Base-by-base conservation (phyloP, 495 filamentous ascomycete genomes). In the Penicillium cosmopolitanum region DNA sequence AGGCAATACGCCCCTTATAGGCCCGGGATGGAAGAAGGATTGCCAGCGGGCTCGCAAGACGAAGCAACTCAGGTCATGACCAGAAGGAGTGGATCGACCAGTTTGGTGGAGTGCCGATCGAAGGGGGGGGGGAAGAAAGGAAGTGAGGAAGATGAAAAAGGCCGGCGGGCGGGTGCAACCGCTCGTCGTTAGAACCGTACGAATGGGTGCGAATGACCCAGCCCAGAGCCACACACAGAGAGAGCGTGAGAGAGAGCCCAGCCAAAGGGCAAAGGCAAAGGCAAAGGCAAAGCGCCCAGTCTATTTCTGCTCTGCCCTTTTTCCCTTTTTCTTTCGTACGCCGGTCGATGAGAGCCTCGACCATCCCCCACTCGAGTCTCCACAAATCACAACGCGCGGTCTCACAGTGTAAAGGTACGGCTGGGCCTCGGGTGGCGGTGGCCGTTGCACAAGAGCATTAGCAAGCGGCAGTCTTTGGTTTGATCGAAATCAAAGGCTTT, bases 311-410 rank as follows among this genome's bases (percentile, higher is more conserved):
- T 16, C 44, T 61, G 12, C 47, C 16, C 38, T 47, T 51, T 46
- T 51, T 47, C 34, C 54, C 48, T 46, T 51, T 47, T 28, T 53
- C 12, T 42, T 25, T 52, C 59, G 19, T 48, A 44, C 50, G 51
- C 46, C 60, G 66, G 64, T 68, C 72, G 57, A 74, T 68, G 66
- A 60, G 66, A 71, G 72, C 70, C 69, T 71, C 70, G 70, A 64
- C 66, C 66, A 55, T 57, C 25, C 55, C 55, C 51, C 60, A 50
- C 51, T 36, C 21, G 15, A 43, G 28, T 51, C 56, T 66, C 60
- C 64, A 43, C 64, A 66, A 66, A 66, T 66, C 64, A 66, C 23
- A 61, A 34, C 18, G 44, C n/a, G 18, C 25, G 33, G 19, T 13
- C 36, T n/a, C 15, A 10, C 15, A 4, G 36, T 4, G 36, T 38